Percentiles rank a stretch among this genome's conserved stretches.
These are phyloP conservation scores for Crepidotus variabilis DNA, from an alignment of 768 basidiomycete genomes.

Conservation along the genomic window DNA sequence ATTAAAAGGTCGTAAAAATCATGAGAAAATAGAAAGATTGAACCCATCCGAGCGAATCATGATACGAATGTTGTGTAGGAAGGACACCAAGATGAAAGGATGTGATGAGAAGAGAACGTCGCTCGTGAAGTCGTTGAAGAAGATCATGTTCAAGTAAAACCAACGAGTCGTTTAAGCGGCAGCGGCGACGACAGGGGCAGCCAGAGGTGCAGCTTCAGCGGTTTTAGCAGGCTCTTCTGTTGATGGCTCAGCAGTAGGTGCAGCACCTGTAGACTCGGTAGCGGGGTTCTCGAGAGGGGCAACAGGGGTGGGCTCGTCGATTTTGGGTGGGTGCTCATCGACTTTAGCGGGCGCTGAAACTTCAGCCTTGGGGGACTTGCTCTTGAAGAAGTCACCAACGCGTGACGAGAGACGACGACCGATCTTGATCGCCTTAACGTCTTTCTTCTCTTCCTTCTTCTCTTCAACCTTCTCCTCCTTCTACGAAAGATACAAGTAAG, in stretches of 20 bases:
- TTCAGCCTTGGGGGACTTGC: slow-evolving; percentile 57
- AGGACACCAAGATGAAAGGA: slow-evolving; percentile 30
- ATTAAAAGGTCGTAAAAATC: slow-evolving; percentile 72
- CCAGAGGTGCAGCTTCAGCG: slow-evolving; percentile 46
- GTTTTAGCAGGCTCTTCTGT: slow-evolving; percentile 39
- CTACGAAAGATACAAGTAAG: background rate
- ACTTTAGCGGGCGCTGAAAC: slow-evolving; percentile 73
- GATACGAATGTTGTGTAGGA: slow-evolving; percentile 32
- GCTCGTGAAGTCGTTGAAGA: slow-evolving; percentile 38
- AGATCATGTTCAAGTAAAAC: slow-evolving; percentile 16
- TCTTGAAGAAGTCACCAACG: slow-evolving; percentile 80
- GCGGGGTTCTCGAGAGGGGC: slow-evolving; percentile 84
- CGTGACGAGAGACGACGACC: slow-evolving; percentile 82
- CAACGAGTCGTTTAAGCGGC: slow-evolving; percentile 55
- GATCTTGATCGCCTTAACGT: slow-evolving; percentile 56
- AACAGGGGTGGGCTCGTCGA: slow-evolving; percentile 77
- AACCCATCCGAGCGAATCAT: slow-evolving; percentile 60
- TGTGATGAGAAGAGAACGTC: slow-evolving; percentile 33
- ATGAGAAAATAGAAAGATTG: slow-evolving; percentile 49
- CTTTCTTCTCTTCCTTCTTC: slow-evolving; percentile 44
- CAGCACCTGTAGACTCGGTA: slow-evolving; percentile 35
- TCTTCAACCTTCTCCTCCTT: slow-evolving; percentile 47
- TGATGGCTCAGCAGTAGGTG: slow-evolving; percentile 31
- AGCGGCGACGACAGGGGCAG: slow-evolving; percentile 70
- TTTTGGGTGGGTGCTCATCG: slow-evolving; percentile 84